Conservation (phyloP, 2,329 filamentous ascomycete species). For the Stachybotrys chartarum region DNA sequence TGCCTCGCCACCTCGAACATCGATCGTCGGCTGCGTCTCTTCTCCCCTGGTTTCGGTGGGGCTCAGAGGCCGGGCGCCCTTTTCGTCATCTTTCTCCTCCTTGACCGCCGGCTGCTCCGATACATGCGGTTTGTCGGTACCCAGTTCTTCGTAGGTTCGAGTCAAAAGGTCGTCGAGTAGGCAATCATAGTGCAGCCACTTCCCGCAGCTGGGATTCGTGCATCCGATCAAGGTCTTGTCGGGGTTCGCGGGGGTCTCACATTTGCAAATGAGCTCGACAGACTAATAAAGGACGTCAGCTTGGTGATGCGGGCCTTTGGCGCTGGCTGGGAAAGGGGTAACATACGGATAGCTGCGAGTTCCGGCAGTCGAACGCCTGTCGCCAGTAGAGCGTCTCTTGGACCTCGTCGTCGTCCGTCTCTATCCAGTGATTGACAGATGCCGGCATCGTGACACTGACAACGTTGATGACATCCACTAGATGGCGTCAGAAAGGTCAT, state of each 20-base stretch:
- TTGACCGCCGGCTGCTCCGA: slow-evolving; percentile 29
- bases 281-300: slow-evolving; percentile 28
- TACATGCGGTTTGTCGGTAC: slow-evolving; percentile 42
- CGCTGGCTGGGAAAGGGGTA: not conserved
- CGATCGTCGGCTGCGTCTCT: slow-evolving; percentile 44
- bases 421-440: slow-evolving; percentile 60
- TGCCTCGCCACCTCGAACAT: slow-evolving; percentile 40
- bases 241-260: slow-evolving; percentile 53
- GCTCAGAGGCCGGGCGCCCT: slow-evolving; percentile 36
- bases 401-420: slow-evolving; percentile 58
- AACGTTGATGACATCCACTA: slow-evolving; percentile 69
- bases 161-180: slow-evolving; percentile 48
- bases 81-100: slow-evolving; percentile 26
- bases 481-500: slow-evolving; percentile 4
- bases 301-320: not conserved
- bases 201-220: slow-evolving; percentile 43
- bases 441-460: slow-evolving; percentile 58
- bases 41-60: slow-evolving; percentile 43
- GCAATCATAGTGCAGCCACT: slow-evolving; percentile 59
- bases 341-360: slow-evolving; percentile 51
- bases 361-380: slow-evolving; percentile 53
- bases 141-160: slow-evolving; percentile 41
- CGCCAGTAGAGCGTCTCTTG: slow-evolving; percentile 56
- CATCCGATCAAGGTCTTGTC: slow-evolving; percentile 54
- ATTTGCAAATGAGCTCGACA: slow-evolving; percentile 51